Conservation (phyloP, 2,329 filamentous ascomycete species). For the Podosphaera xanthii region DNA sequence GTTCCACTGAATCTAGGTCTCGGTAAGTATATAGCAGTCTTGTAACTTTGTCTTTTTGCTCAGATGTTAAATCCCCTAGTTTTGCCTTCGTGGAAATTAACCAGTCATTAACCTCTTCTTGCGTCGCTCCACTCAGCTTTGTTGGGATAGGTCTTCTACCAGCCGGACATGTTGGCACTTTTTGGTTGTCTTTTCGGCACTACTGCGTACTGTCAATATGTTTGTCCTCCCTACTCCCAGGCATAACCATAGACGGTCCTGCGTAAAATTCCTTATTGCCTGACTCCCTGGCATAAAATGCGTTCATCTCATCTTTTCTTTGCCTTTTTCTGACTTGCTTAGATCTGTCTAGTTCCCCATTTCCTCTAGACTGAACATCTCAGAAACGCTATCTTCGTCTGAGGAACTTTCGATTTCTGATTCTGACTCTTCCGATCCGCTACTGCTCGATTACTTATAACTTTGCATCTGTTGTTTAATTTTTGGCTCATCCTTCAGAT, state of each 20-base stretch:
- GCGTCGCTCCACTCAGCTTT: not conserved
- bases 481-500: not conserved
- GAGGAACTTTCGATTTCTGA: not conserved
- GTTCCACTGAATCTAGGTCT: not conserved
- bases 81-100: not conserved
- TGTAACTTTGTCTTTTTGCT: not conserved
- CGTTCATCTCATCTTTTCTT: not conserved
- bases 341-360: not conserved
- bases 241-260: too few species aligned
- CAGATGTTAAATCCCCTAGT: not conserved
- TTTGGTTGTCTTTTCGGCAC: not conserved
- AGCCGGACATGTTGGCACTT: not conserved
- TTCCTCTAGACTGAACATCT: not conserved
- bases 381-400: not conserved
- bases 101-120: not conserved
- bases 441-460: not conserved
- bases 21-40: not conserved
- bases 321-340: conserved; percentile 1
- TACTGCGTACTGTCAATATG: not conserved
- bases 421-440: not conserved
- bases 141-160: not conserved
- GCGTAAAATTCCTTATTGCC: too few species aligned
- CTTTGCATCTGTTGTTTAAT: not conserved
- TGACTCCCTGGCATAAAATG: too few species aligned
- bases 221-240: not conserved